Percentiles rank a stretch among this genome's conserved stretches.
Conservation (phyloP, 1,284 basidiomycete genomes). For the Malassezia slooffiae region DNA sequence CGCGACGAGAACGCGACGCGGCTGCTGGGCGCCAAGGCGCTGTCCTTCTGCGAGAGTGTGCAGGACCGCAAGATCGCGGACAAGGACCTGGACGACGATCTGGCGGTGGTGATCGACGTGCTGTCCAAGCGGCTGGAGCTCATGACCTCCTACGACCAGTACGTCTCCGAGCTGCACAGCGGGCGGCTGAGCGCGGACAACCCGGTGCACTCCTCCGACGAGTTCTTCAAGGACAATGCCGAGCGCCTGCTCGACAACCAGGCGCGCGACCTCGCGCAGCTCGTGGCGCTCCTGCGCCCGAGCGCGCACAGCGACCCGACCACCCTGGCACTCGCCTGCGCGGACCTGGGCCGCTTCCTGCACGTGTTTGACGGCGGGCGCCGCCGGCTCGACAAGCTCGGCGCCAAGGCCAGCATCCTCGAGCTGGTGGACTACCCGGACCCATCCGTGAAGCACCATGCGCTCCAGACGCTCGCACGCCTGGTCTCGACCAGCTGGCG, state of each 20-base stretch:
- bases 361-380: constrained; percentile 34
- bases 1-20: constrained; percentile 73
- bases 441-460: constrained; percentile 80
- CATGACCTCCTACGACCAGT: constrained; percentile 90
- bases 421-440: constrained; percentile 82
- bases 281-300: constrained; percentile 54
- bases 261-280: constrained; percentile 78
- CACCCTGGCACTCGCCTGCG: constrained; percentile 36
- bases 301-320: constrained; percentile 18
- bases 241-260: constrained; percentile 76
- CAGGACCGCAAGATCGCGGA: constrained; percentile 80
- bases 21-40: constrained; percentile 76
- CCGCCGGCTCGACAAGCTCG: constrained; percentile 61
- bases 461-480: constrained; percentile 51
- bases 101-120: constrained; percentile 72
- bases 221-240: constrained; percentile 96
- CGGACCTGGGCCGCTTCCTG: constrained; percentile 40
- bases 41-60: constrained; percentile 76
- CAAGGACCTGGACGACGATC: constrained; percentile 75
- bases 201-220: constrained; percentile 85
- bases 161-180: constrained; percentile 75
- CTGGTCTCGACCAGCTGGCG: constrained; percentile 41
- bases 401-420: constrained; percentile 83
- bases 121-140: constrained; percentile 71
- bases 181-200: constrained; percentile 80